Evolutionary conservation across 129 eudicot genomes (phyloP).

Genomic region (Scalesia atractyloides): DNA sequence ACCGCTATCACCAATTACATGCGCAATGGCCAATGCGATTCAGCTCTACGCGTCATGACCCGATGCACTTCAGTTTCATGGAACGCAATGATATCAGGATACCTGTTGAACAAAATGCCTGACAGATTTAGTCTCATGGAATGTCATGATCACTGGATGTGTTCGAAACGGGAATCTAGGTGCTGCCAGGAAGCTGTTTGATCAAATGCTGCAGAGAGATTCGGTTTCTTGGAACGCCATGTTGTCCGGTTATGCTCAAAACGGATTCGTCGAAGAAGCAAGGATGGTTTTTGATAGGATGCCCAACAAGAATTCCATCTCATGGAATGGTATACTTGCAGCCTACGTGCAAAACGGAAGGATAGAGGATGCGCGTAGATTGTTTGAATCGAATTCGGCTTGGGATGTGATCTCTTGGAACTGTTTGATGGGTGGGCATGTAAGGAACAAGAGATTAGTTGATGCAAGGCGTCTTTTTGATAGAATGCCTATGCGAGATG

Average conservation of each 20-base stretch:
- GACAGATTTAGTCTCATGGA: constrained; percentile 1
- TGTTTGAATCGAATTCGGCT: constrained; percentile 2
- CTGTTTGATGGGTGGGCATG: constrained; percentile 19
- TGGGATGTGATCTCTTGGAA: constrained; percentile 20
- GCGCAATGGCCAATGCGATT: not conserved
- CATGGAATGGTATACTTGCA: constrained; percentile 16
- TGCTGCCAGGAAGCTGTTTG: not conserved
- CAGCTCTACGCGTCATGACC: constrained; percentile 15
- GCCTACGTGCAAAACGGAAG: constrained; percentile 15
- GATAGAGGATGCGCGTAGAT: constrained; percentile 5
- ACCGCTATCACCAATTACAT: constrained; percentile 8
- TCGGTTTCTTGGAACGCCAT: constrained; percentile 16
- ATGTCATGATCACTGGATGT: constrained; percentile 8
- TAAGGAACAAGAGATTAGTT: constrained; percentile 3
- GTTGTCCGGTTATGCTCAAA: constrained; percentile 8
- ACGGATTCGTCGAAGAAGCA: constrained; percentile 8
- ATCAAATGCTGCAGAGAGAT: constrained; percentile 11
- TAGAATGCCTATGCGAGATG: constrained; percentile 2
- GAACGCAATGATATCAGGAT: constrained; percentile 6
- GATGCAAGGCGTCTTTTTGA: constrained; percentile 12
- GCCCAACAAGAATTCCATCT: constrained; percentile 12
- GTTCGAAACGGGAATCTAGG: constrained; percentile 7
- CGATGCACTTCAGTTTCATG: not conserved
- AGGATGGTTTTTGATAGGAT: constrained; percentile 15
- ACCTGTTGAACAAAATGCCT: not conserved